Percentiles rank a stretch among this genome's conserved stretches.
Evolutionary conservation across 2,329 filamentous ascomycete species (phyloP).

Genomic region (Paraconiothyrium sp.): DNA sequence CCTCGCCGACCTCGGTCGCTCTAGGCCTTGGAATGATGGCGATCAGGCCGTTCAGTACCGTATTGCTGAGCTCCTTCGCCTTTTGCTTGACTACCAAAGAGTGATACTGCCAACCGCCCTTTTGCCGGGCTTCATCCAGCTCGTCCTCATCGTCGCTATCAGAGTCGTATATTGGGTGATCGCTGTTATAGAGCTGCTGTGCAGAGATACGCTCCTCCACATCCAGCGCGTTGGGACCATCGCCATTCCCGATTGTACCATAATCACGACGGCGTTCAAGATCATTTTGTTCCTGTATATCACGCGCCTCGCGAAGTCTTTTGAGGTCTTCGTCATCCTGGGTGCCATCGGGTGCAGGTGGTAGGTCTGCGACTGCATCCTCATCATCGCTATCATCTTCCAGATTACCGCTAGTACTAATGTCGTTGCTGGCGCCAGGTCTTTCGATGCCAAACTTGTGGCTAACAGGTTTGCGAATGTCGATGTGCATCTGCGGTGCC

Average conservation of each 20-base stretch:
- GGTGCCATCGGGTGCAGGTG: slow-evolving; percentile 38
- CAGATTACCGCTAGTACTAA: slow-evolving; percentile 79
- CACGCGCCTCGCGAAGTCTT: slow-evolving; percentile 60
- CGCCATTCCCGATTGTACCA: slow-evolving; percentile 49
- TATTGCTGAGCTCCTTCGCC: slow-evolving; percentile 56
- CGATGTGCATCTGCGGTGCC: slow-evolving; percentile 98
- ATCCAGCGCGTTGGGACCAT: slow-evolving; percentile 65
- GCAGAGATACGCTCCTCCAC: slow-evolving; percentile 83
- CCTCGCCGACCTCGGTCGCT: slow-evolving; percentile 54
- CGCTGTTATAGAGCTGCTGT: slow-evolving; percentile 67
- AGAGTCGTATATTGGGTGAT: slow-evolving; percentile 91
- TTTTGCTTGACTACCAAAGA: slow-evolving; percentile 60
- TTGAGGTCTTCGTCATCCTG: slow-evolving; percentile 57
- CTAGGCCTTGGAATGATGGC: slow-evolving; percentile 51
- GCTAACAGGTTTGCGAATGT: slow-evolving; percentile 91
- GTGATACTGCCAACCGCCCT: slow-evolving; percentile 80
- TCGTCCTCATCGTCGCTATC: slow-evolving; percentile 84
- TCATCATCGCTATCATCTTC: slow-evolving; percentile 77
- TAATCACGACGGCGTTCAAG: slow-evolving; percentile 60
- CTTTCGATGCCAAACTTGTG: slow-evolving; percentile 92
- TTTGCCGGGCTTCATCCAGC: slow-evolving; percentile 78
- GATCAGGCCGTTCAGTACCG: slow-evolving; percentile 35
- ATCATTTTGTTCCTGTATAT: slow-evolving; percentile 62
- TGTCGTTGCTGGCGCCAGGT: slow-evolving; percentile 76
- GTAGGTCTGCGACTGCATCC: slow-evolving; percentile 47